Conservation (phyloP, 2,329 filamentous ascomycete genomes). For the Colletotrichum liriopes region DNA sequence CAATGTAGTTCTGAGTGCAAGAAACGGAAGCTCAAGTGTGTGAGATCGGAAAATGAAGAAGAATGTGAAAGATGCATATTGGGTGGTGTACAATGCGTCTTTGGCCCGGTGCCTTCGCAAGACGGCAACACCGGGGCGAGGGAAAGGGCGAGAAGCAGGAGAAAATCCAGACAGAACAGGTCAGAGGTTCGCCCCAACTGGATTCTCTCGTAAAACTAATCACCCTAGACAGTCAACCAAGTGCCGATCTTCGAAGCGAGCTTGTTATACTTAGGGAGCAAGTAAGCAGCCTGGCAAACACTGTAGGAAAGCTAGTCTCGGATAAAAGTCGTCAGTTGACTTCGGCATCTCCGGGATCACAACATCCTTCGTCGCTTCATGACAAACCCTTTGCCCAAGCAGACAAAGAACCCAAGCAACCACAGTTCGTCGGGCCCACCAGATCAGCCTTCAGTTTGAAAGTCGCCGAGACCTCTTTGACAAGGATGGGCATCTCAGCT, state of each 20-base stretch:
- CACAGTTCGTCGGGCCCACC: conserved; percentile 56
- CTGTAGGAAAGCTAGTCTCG: conserved; percentile 49
- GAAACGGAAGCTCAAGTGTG: conserved; percentile 59
- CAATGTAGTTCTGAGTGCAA: conserved; percentile 51
- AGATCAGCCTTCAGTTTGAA: conserved; percentile 54
- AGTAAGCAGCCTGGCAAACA: conserved; percentile 48
- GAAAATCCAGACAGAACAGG: conserved; percentile 18
- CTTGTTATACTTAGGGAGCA: conserved; percentile 51
- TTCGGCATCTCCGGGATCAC: conserved; percentile 9
- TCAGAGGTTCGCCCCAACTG: neutral
- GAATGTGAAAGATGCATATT: conserved; percentile 52
- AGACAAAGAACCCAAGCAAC: conserved; percentile 48
- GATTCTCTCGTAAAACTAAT: neutral
- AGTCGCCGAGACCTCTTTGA: conserved; percentile 54
- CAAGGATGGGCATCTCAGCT: conserved; percentile 52
- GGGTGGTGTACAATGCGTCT: conserved; percentile 46
- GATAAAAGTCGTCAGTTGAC: conserved; percentile 33
- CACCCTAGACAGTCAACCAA: neutral
- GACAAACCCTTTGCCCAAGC: conserved; percentile 8
- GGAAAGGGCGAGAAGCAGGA: conserved; percentile 7
- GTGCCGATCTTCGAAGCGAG: conserved; percentile 48
- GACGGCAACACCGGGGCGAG: conserved; percentile 41
- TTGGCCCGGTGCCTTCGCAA: conserved; percentile 46
- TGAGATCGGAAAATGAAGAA: conserved; percentile 46
- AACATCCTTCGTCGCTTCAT: conserved; percentile 28